Base-by-base conservation (phyloP, 805 yeast genomes). In the Candida montana region DNA sequence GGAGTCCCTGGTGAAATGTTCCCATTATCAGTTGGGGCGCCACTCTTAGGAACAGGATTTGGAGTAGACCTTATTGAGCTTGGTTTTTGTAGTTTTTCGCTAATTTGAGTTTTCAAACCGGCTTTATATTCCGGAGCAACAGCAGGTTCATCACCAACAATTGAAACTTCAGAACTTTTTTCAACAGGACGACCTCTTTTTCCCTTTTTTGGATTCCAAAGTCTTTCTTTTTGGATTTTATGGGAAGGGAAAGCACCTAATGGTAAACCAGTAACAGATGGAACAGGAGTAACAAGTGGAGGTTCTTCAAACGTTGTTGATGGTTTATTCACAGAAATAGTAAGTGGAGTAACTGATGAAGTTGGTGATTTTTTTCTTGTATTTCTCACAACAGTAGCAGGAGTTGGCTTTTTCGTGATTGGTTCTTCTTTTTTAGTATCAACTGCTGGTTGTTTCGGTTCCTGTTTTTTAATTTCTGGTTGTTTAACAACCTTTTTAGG, bases 181-280 rank as follows among this genome's bases (percentile, higher is more conserved):
- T 27, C 29, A 20, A 21, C 28, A 15, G 45, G 33, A 28, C 47
- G 52, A 27, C 51, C 50, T 20, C 53, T 43, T 48, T 51, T 40
- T 47, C 42, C 45, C 34, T 44, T 60, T 52, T 64, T 67, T 42
- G 58, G 51, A 21, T 77, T 71, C 77, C 83, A 72, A 36, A 72
- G 58, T 15, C 78, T 66, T 35, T 77, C 83, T 47, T 72, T 76
- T 53, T 72, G 76, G 29, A 75, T 64, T 52, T 75, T 81, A 4
- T 68, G 61, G 15, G 77, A 74, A 8, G 96, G 96, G 6, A 71
- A 69, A n/a, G 75, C 69, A 48, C 78, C 86, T 40, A 88, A 61
- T 4, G 93, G 83, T 31, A 78, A 68, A 2, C 96, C 96, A 0
- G 91, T 81, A 30, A 77, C 77, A 10, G 74, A 71, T 32, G 85